Base-by-base conservation (phyloP, 2,329 filamentous ascomycete species). In the Pleomassaria siparia region DNA sequence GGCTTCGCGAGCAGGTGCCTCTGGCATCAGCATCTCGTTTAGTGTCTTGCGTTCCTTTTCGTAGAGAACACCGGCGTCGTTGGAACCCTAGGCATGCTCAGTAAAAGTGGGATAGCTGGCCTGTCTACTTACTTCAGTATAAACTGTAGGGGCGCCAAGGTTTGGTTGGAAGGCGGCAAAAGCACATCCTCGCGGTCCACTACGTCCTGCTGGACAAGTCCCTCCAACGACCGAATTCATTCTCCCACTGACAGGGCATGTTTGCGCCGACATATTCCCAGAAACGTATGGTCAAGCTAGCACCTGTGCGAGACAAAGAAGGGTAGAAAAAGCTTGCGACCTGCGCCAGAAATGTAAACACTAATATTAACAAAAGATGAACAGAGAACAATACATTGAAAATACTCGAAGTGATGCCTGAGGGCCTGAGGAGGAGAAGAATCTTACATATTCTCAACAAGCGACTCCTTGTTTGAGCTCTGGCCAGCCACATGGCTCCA, bases 141-240 rank as follows among this genome's bases (percentile, higher is more conserved):
- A 54, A n/a, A 44, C 47, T 13, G 43, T 51, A 15, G 45, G 18
- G 25, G 46, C 46, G n/a, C 40, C 47, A 24, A 53, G 15, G 40
- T 57, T 59, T 22, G 56, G 51, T 40, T 55, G 54, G 33, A 57
- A 57, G n/a, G 49, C 54, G 20, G 56, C 54, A 47, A 59, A 59
- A n/a, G 56, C 56, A 46, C 56, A 59, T 20, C 56, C 54, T 21
- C 53, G 54, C 8, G 56, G 54, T 43, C 56, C 54, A 10, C 49
- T 32, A 15, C 53, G 48, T 9, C 51, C 51, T 21, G 45, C 46
- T 37, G 55, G 55, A 44, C 53, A 58, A 24, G 32, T 30, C 3
- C 44, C 40, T 13, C 43, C 41, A 29, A 25, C 21, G 16, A 16
- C 40, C 13, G 51, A 46, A 25, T 46, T 51, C 44, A 21, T 47